Evolutionary conservation across 345 rosid genomes (phyloP).

Genomic region (Citrus sp.): DNA sequence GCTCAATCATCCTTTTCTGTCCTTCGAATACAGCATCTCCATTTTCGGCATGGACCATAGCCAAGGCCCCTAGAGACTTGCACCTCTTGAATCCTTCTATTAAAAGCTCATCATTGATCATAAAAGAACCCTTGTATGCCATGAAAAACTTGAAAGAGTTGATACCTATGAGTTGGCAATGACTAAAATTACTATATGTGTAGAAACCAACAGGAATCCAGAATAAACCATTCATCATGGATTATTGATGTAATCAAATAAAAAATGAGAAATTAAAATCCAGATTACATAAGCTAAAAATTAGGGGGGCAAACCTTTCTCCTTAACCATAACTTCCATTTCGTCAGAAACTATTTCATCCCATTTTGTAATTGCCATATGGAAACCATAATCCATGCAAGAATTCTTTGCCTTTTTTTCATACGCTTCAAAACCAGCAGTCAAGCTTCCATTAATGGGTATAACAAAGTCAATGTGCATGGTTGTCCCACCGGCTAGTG

Average conservation of each 20-base stretch:
- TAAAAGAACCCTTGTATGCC: conserved; percentile 85
- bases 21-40: conserved; percentile 98
- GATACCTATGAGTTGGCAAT: conserved; percentile 50
- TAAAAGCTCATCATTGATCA: conserved; percentile 85
- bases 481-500: conserved; percentile 97
- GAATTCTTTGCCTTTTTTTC: conserved; percentile 63
- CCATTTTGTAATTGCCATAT: conserved; percentile 94
- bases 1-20: conserved; percentile 84
- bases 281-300: neutral
- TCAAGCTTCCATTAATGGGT: conserved; percentile 75
- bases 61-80: conserved; percentile 92
- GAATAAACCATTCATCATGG: neutral
- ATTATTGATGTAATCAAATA: neutral
- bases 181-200: neutral
- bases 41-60: conserved; percentile 99
- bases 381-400: conserved; percentile 98
- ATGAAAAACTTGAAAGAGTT: conserved; percentile 97
- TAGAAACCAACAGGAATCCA: neutral
- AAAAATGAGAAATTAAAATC: conserved; percentile 1
- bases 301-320: conserved; percentile 52
- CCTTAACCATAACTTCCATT: conserved; percentile 86
- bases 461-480: conserved; percentile 95
- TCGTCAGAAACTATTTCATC: conserved; percentile 76
- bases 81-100: conserved; percentile 79
- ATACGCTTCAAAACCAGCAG: conserved; percentile 71